Base-by-base conservation (phyloP, 192 early-diverging fungal species). In the Podila minutissima region DNA sequence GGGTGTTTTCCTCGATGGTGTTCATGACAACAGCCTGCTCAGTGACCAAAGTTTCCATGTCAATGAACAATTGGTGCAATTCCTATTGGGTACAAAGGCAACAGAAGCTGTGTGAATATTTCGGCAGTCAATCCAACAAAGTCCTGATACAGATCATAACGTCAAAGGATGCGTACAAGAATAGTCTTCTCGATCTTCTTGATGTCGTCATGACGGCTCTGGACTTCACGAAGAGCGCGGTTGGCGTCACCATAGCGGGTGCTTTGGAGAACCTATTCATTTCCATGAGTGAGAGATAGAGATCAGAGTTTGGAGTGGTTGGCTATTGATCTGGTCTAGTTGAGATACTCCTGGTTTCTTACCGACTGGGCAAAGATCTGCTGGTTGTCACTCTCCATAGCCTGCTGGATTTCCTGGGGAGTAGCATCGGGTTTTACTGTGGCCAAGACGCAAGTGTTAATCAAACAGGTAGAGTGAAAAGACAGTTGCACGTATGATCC, bases 101-200 rank as follows among this genome's bases (percentile, higher is more conserved):
- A 49, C 13, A 55, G 4, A 41, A 13, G 37, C 7, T 19, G 55
- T 57, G 58, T 32, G 10, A 28, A 37, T 11, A 59, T 28, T 29
- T 12, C 13, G 10, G 48, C 20, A 37, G 35, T 37, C 31, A 17
- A 28, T 24, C 24, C 19, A 63, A 62, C 31, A 64, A 20, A 13
- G 41, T 46, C 35, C 41, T 13, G 13, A 46, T 46, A 46, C 41
- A 12, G 15, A 4, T 46, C 41, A 46, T 46, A 46, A 46, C 15
- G 41, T 4, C 13, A 46, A 46, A 37, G 13, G 15, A 8, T 1
- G 41, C 41, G 3, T 86, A 94, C 94, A 64, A 95, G 71, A 74
- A 96, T 95, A 19, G 91, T 93, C 74, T 89, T 92, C 84, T 97
- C 95, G 74, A 97, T 96, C 83, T 92, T 90, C 69, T 94, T 87